phyloP scores from a whole-genome alignment of 768 basidiomycete species.

The Pleurotus salmoneostramineus region DNA sequence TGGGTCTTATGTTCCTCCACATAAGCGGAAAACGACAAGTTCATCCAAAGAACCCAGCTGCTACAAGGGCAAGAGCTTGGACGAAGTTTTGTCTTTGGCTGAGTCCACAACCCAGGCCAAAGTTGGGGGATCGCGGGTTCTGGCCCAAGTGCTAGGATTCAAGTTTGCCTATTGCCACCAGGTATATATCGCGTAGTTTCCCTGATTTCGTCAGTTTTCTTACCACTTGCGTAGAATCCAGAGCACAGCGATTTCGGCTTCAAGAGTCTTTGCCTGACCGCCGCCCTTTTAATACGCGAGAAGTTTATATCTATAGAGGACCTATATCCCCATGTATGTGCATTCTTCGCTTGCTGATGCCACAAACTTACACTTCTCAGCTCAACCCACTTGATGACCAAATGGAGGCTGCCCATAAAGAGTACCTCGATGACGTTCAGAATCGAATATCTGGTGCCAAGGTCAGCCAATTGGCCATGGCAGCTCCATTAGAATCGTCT shows the following conservation, averaged over 20 bases:
- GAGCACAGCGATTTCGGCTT: conserved; percentile 63
- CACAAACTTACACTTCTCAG: conserved; percentile 31
- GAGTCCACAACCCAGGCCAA: conserved; percentile 31
- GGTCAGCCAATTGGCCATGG: conserved; percentile 77
- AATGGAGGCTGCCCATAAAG: conserved; percentile 64
- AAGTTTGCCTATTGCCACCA: conserved; percentile 86
- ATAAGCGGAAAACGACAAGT: conserved; percentile 29
- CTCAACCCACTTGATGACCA: conserved; percentile 72
- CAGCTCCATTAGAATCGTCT: conserved; percentile 69
- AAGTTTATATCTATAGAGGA: conserved; percentile 85
- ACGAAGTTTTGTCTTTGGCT: conserved; percentile 59
- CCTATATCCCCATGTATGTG: conserved; percentile 85
- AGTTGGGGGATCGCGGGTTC: conserved; percentile 48
- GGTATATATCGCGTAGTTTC: conserved; percentile 36
- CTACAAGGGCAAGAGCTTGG: conserved; percentile 59
- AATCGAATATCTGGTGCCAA: conserved; percentile 66
- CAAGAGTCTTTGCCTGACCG: conserved; percentile 71
- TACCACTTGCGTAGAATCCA: conserved; percentile 32
- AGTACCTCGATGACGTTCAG: conserved; percentile 61
- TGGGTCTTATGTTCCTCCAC: conserved; percentile 32
- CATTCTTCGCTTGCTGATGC: conserved; percentile 1
- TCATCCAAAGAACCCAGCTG: conserved; percentile 31
- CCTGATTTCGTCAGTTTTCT: conserved; percentile 13
- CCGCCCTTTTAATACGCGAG: conserved; percentile 87
- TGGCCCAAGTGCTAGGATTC: conserved; percentile 96